Conservation (phyloP, 2,329 filamentous ascomycete species). For the Chrysoporthe cubensis region DNA sequence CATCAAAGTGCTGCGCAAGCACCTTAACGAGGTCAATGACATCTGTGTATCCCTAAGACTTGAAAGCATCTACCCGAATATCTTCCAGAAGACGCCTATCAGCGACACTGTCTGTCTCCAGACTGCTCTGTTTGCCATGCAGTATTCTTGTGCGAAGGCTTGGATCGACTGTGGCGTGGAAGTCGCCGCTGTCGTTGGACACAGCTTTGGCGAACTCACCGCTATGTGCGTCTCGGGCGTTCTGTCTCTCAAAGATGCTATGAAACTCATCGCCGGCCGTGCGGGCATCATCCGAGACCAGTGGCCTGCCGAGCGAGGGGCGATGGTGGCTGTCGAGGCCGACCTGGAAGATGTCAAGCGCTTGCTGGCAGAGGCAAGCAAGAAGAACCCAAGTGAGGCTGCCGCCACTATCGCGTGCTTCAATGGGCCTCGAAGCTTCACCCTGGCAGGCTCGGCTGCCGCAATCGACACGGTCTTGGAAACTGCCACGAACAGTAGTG, state of each 20-base stretch:
- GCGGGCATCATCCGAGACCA: constrained; percentile 37
- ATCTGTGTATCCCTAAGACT: constrained; percentile 28
- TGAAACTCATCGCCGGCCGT: constrained; percentile 37
- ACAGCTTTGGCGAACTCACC: constrained; percentile 48
- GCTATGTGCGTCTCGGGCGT: constrained; percentile 42
- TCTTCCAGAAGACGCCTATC: constrained; percentile 37
- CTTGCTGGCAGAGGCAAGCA: not conserved
- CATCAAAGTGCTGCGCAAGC: constrained; percentile 30
- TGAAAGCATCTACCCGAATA: constrained; percentile 37
- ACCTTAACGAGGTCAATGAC: constrained; percentile 34
- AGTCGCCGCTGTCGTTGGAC: constrained; percentile 40
- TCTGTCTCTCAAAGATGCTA: constrained; percentile 37
- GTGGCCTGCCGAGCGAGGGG: constrained; percentile 43
- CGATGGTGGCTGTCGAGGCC: constrained; percentile 43
- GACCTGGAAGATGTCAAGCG: constrained; percentile 9
- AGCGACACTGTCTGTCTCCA: constrained; percentile 41
- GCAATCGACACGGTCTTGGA: constrained; percentile 38
- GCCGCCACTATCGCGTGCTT: constrained; percentile 48
- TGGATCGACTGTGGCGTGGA: constrained; percentile 44
- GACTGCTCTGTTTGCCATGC: constrained; percentile 43
- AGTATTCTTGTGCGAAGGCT: constrained; percentile 41
- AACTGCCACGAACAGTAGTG: constrained; percentile 32
- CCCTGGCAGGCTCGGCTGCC: constrained; percentile 42
- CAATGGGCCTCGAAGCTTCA: constrained; percentile 48
- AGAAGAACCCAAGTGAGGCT: not conserved